A percentile compares a stretch with the other conserved stretches of the same genome.
Conservation (phyloP, 1,284 basidiomycete species). For the Lentinula novae-zelandiae region DNA sequence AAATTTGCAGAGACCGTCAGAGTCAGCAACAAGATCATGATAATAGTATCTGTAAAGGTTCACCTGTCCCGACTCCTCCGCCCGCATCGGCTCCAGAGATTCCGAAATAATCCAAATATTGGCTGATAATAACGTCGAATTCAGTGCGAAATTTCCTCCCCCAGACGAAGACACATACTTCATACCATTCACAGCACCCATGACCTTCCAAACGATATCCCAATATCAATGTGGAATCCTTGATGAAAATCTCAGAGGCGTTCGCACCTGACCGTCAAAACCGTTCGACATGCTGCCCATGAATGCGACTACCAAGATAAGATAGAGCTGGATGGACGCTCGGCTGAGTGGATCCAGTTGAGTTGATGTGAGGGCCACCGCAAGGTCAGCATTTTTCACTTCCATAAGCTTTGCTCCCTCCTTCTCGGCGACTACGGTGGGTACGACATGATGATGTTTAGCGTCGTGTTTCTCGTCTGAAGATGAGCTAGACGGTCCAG, state of each 20-base stretch:
- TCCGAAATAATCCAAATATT: slow-evolving; percentile 37
- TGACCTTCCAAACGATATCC: slow-evolving; percentile 25
- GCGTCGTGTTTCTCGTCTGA: background rate
- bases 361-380: slow-evolving; percentile 36
- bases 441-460: background rate
- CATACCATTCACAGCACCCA: slow-evolving; percentile 45
- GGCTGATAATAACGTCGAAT: slow-evolving; percentile 22
- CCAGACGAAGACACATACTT: slow-evolving; percentile 24
- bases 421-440: background rate
- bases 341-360: slow-evolving; percentile 33
- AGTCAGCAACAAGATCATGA: background rate
- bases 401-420: slow-evolving; percentile 15
- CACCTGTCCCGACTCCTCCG: slow-evolving; percentile 36
- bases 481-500: background rate
- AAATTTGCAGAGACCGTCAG: too few species aligned
- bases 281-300: slow-evolving; percentile 43
- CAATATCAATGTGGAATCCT: background rate
- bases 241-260: background rate
- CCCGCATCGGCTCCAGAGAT: slow-evolving; percentile 35
- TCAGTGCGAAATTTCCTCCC: background rate
- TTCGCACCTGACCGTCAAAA: slow-evolving; percentile 38
- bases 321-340: slow-evolving; percentile 36
- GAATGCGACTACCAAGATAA: slow-evolving; percentile 36
- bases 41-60: background rate
- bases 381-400: slow-evolving; percentile 19